A percentile compares a stretch with the other conserved stretches of the same genome.
Conservation (phyloP, 305 asterid genomes). For the Solanum hybrid region DNA sequence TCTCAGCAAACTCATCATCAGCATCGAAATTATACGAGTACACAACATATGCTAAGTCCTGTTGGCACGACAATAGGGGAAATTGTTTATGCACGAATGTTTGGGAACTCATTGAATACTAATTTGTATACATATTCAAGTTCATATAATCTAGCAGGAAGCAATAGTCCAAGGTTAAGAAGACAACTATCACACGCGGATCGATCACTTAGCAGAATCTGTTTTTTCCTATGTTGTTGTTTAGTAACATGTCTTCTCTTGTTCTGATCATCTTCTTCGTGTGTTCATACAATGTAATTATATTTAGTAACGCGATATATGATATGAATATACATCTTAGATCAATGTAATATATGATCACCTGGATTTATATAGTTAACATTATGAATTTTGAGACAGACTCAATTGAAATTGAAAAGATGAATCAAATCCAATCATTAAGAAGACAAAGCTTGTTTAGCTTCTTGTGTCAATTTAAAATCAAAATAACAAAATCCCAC, state of each 20-base stretch:
- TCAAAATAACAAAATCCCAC: no score
- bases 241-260: conserved; percentile 46
- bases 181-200: conserved; percentile 39
- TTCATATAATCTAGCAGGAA: conserved; percentile 26
- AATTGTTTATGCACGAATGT: conserved; percentile 41
- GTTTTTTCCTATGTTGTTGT: conserved; percentile 60
- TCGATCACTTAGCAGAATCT: conserved; percentile 52
- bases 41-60: conserved; percentile 1
- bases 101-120: conserved; percentile 33
- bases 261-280: conserved; percentile 31
- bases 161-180: conserved; percentile 31
- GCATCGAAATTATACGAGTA: conserved; percentile 14
- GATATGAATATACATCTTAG: no score
- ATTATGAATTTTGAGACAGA: no score
- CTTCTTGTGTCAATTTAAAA: no score
- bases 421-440: no score
- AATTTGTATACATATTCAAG: conserved; percentile 25
- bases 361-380: no score
- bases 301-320: background rate
- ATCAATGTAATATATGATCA: no score
- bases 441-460: no score
- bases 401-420: no score
- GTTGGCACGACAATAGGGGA: conserved; percentile 30
- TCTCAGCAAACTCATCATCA: no score
- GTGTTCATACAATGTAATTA: background rate